Evolutionary conservation across 2,329 filamentous ascomycete genomes (phyloP).

Genomic region (Chaetomium sp.): DNA sequence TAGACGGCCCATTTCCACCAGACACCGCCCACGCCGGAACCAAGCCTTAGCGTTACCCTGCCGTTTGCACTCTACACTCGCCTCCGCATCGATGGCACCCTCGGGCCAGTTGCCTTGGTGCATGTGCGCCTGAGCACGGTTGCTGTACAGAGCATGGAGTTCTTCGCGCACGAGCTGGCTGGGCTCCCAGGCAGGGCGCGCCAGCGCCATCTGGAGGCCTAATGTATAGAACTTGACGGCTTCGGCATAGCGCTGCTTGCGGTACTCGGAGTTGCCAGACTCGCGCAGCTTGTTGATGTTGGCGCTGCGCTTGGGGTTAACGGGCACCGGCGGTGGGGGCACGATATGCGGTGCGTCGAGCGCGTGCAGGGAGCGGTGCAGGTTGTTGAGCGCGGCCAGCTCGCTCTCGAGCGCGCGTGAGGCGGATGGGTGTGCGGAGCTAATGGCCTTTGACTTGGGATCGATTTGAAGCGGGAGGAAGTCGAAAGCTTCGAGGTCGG

Average conservation of each 20-base stretch:
- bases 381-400: slow-evolving; percentile 66
- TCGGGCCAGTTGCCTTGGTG: slow-evolving; percentile 74
- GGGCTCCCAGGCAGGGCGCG: slow-evolving; percentile 82
- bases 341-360: slow-evolving; percentile 57
- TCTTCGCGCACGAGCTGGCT: slow-evolving; percentile 79
- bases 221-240: slow-evolving; percentile 76
- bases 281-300: slow-evolving; percentile 89
- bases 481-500: slow-evolving; percentile 64
- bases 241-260: slow-evolving; percentile 67
- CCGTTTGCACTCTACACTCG: slow-evolving; percentile 79
- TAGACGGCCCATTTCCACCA: slow-evolving; percentile 83
- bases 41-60: slow-evolving; percentile 89
- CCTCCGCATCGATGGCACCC: slow-evolving; percentile 79
- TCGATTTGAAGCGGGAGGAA: slow-evolving; percentile 77
- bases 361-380: slow-evolving; percentile 67
- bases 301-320: slow-evolving; percentile 86
- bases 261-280: slow-evolving; percentile 73
- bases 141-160: slow-evolving; percentile 69
- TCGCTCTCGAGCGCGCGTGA: slow-evolving; percentile 51
- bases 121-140: slow-evolving; percentile 88
- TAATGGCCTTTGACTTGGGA: slow-evolving; percentile 71
- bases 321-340: slow-evolving; percentile 79
- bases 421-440: slow-evolving; percentile 25
- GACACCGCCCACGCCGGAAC: slow-evolving; percentile 79
- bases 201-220: slow-evolving; percentile 84